Percentiles rank a stretch among this genome's conserved stretches.
Evolutionary conservation across 2,329 filamentous ascomycete species (phyloP).

Genomic region (Phaeoacremonium minimum): DNA sequence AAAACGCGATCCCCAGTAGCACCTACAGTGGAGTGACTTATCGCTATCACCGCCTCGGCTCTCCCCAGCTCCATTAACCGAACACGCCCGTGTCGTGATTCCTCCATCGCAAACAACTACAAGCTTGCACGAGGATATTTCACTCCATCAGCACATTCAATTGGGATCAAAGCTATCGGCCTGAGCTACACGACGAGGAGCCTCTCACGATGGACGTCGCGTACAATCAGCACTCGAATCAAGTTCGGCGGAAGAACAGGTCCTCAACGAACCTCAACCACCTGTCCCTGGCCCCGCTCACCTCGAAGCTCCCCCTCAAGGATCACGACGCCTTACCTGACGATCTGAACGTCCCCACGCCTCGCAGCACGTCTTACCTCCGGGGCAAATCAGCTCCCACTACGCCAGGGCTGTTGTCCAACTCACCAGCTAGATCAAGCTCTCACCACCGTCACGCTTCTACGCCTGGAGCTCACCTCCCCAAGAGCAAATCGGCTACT

Average conservation of each 20-base stretch:
- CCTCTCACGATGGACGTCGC: conserved; percentile 49
- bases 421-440: conserved; percentile 46
- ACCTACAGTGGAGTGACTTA: no score
- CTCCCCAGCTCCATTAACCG: no score
- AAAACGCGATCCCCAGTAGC: no score
- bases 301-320: conserved; percentile 53
- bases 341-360: conserved; percentile 12
- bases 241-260: conserved; percentile 52
- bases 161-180: neutral
- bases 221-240: conserved; percentile 56
- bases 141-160: neutral
- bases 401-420: conserved; percentile 59
- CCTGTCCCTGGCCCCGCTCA: conserved; percentile 60
- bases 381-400: conserved; percentile 60
- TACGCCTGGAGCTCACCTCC: conserved; percentile 25
- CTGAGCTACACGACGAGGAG: conserved; percentile 1
- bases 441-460: conserved; percentile 30
- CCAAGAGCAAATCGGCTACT: conserved; percentile 61
- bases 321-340: conserved; percentile 45
- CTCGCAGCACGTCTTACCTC: conserved; percentile 48
- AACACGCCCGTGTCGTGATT: no score
- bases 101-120: no score
- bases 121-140: no score
- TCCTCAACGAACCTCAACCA: conserved; percentile 56
- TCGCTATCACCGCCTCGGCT: no score